phyloP scores from a whole-genome alignment of 176 grass and related monocot species.

The Juncus effusus region DNA sequence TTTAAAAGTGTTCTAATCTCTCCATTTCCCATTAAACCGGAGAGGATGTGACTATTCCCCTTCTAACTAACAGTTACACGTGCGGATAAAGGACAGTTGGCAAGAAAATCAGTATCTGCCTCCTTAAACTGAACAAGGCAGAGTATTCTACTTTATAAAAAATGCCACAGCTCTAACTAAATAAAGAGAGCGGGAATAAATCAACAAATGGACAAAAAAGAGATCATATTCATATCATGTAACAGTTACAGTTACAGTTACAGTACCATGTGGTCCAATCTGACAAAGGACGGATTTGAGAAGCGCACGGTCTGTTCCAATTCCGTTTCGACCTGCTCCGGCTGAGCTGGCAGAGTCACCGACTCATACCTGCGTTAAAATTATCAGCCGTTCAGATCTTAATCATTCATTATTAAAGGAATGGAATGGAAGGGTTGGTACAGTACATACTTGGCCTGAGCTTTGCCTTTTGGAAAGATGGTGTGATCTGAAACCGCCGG shows the following conservation, averaged over 20 bases:
- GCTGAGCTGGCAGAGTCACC: conserved; percentile 53
- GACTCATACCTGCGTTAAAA: conserved; percentile 66
- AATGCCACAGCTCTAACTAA: too few species aligned
- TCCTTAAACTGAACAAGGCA: too few species aligned
- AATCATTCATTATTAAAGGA: neutral
- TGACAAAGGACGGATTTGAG: conserved; percentile 37
- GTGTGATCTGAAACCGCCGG: conserved; percentile 37
- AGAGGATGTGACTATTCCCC: too few species aligned
- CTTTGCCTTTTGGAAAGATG: conserved; percentile 68
- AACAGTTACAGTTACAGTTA: neutral
- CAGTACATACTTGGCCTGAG: conserved; percentile 65
- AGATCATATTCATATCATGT: conserved; percentile 10
- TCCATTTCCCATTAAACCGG: too few species aligned
- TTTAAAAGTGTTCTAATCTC: too few species aligned
- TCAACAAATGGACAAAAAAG: conserved; percentile 2
- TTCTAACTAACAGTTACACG: too few species aligned
- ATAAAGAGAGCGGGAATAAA: neutral
- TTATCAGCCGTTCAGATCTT: conserved; percentile 26
- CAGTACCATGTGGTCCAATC: conserved; percentile 67
- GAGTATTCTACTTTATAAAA: too few species aligned
- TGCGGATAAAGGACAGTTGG: too few species aligned
- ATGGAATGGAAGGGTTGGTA: neutral
- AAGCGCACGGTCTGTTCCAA: conserved; percentile 56
- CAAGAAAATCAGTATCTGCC: too few species aligned
- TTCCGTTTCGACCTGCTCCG: conserved; percentile 46